Base-by-base conservation (phyloP, 805 yeast genomes). In the Candida hungchunana region DNA sequence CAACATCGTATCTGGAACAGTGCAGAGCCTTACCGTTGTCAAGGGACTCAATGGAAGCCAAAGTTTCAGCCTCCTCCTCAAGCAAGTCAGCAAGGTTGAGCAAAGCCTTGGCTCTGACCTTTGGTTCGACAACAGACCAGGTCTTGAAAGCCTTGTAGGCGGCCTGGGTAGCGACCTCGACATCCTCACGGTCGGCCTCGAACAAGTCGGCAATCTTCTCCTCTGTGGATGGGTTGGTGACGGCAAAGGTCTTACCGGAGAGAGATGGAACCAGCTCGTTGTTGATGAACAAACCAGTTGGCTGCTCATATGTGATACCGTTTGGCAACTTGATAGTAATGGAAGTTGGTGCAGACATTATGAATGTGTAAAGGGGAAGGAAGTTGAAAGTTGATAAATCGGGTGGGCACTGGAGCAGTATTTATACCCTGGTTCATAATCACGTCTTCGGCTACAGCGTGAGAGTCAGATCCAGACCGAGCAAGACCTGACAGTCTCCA, bases 231-330 rank as follows among this genome's bases (percentile, higher is more conserved):
- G 85, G 84, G 46, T 74, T 66, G 40, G 65, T 55, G 18, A 73
- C 78, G 34, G 64, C 66, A 47, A 78, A 75, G 13, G 79, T 75
- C 60, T 75, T 72, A 46, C 71, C 73, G 37, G 65, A 66, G 46
- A 63, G 59, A n/a, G 82, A 71, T 32, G 62, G 45, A 31, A 77
- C 82, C 46, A 74, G 75, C 57, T 77, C 76, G 58, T 75, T 75
- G 64, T 77, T 75, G 55, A 78, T 78, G 66, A 77, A 77, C 54
- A 76, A 59, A 49, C 84, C 84, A 36, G 76, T 73, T 58, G 83
- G 79, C 57, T 73, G 78, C 34, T 65, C 66, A 50, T 75, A 75
- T 21, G 64, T 57, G 39, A 63, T 63, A 31, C 82, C 82, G 51
- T 73, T 77, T 40, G 82, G 82, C 40, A 71, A 62, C n/a, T 58